phyloP scores from a whole-genome alignment of 2,329 filamentous ascomycete species.

The Aspergillus aculeatinus region DNA sequence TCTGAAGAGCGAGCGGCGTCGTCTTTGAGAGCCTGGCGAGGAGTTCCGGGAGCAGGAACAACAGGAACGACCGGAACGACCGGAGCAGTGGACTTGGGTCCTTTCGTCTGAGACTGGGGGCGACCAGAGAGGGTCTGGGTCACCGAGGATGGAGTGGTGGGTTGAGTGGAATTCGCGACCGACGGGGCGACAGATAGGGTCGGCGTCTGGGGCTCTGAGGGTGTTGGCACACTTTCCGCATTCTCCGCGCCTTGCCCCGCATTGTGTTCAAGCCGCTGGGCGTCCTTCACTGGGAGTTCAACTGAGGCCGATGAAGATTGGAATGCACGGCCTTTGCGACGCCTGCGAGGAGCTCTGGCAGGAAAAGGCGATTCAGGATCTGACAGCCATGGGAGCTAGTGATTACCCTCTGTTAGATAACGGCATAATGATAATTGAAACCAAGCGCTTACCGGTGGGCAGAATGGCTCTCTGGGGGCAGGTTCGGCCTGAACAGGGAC shows the following conservation, averaged over 20 bases:
- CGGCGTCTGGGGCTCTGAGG: slow-evolving; percentile 55
- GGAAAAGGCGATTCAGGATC: slow-evolving; percentile 57
- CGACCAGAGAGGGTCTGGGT: slow-evolving; percentile 34
- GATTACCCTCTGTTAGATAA: neutral
- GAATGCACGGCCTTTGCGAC: slow-evolving; percentile 42
- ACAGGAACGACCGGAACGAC: slow-evolving; percentile 53
- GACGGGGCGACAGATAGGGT: slow-evolving; percentile 59
- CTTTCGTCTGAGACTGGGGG: slow-evolving; percentile 35
- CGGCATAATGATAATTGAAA: neutral
- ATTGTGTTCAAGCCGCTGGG: slow-evolving; percentile 23
- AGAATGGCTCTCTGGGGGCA: slow-evolving; percentile 46
- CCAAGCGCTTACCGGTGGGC: slow-evolving; percentile 46
- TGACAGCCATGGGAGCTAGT: slow-evolving; percentile 61
- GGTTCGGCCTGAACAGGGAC: slow-evolving; percentile 25
- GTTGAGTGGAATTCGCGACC: slow-evolving; percentile 55
- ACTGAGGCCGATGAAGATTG: slow-evolving; percentile 36
- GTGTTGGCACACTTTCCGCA: slow-evolving; percentile 22
- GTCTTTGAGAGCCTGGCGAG: slow-evolving; percentile 39
- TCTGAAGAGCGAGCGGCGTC: slow-evolving; percentile 34
- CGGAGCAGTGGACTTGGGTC: slow-evolving; percentile 37
- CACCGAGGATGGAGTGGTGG: slow-evolving; percentile 57
- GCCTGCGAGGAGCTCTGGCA: slow-evolving; percentile 48
- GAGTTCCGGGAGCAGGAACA: slow-evolving; percentile 38
- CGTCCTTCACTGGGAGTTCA: slow-evolving; percentile 54
- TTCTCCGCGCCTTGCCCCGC: slow-evolving; percentile 23